Percentiles rank a stretch among this genome's conserved stretches.
phyloP scores from a whole-genome alignment of 164 flowering plant species.

The Vitis vinifera region ASM3070453v1 NC_081817.1:1282501-1283000 shows the following conservation, averaged over 20 bases:
- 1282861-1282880: slow-evolving; percentile 54
- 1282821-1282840: slow-evolving; percentile 36
- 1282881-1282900: slow-evolving; percentile 64
- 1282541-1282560: too few relatives aligned
- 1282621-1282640: too few relatives aligned
- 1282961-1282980: too few relatives aligned
- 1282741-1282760: background rate
- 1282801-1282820: background rate
- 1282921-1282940: slow-evolving; percentile 44
- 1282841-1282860: slow-evolving; percentile 33
- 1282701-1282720: background rate
- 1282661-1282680: background rate
- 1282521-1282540: too few relatives aligned
- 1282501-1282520: too few relatives aligned
- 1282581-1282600: too few relatives aligned
- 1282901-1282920: slow-evolving; percentile 64
- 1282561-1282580: too few relatives aligned
- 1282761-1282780: background rate
- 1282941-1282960: slow-evolving; percentile 21
- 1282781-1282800: background rate
- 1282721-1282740: too few relatives aligned
- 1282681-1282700: background rate
- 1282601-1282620: background rate
- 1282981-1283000: too few relatives aligned
- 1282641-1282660: background rate